These are phyloP conservation scores for Amylocystis lapponica DNA, from an alignment of 768 basidiomycete species.

Conservation along the genomic window DNA sequence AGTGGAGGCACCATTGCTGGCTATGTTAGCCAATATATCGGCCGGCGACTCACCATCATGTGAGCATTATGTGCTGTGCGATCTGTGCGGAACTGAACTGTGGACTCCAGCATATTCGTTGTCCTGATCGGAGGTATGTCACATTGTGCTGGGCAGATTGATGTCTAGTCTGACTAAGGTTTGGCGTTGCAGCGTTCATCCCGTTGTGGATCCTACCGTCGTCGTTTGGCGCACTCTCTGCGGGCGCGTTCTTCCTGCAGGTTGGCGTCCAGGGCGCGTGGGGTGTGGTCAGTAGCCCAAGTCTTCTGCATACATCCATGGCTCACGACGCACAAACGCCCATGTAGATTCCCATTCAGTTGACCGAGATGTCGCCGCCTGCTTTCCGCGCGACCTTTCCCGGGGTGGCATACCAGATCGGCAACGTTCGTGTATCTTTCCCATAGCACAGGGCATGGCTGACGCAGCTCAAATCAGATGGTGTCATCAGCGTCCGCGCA, in stretches of 20 bases:
- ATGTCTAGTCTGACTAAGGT: neutral
- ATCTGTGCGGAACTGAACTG: neutral
- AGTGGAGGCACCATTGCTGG: constrained; percentile 72
- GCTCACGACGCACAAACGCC: neutral
- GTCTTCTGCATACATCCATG: neutral
- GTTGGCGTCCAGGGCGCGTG: constrained; percentile 89
- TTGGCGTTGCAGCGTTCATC: constrained; percentile 38
- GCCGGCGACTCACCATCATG: constrained; percentile 79
- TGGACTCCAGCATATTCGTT: constrained; percentile 40
- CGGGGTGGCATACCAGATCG: constrained; percentile 79
- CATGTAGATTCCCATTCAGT: constrained; percentile 60
- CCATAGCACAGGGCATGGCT: neutral
- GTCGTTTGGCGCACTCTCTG: constrained; percentile 61
- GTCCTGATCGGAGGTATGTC: constrained; percentile 39
- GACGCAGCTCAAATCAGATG: constrained; percentile 8
- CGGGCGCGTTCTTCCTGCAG: constrained; percentile 84
- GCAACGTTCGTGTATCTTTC: constrained; percentile 40
- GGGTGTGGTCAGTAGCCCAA: constrained; percentile 61
- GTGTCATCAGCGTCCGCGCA: constrained; percentile 28
- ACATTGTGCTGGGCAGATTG: neutral
- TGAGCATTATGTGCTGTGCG: constrained; percentile 5
- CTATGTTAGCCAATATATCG: constrained; percentile 66
- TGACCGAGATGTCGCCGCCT: constrained; percentile 81
- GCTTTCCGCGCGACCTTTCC: constrained; percentile 88
- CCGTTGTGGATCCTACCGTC: constrained; percentile 82